Evolutionary conservation across 2,329 filamentous ascomycete genomes (phyloP).

Genomic region (Trichoderma arundinaceum): DNA sequence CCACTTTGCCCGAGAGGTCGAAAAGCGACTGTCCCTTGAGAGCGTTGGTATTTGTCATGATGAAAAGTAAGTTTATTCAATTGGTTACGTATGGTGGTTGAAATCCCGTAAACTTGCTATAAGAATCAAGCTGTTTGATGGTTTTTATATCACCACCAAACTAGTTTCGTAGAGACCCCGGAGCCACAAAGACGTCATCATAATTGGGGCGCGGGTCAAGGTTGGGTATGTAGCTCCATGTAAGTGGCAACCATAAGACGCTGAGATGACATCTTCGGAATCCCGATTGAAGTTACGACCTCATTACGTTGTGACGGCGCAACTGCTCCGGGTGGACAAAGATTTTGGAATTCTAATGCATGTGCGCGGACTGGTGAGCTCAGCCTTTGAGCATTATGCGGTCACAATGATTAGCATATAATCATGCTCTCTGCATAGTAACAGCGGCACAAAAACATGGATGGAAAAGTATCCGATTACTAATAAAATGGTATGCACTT

Average conservation of each 20-base stretch:
- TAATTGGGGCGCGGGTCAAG: not conserved
- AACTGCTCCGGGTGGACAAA: not conserved
- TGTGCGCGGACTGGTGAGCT: too few species aligned
- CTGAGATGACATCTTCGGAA: not conserved
- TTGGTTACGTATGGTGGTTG: too few species aligned
- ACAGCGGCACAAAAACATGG: too few species aligned
- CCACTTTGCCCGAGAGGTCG: conserved; percentile 50
- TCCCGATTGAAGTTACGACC: not conserved
- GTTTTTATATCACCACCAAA: too few species aligned
- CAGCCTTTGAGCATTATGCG: too few species aligned
- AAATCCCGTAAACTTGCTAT: too few species aligned
- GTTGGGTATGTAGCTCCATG: not conserved
- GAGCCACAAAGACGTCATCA: conserved; percentile 3
- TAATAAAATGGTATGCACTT: too few species aligned
- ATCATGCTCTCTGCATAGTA: too few species aligned
- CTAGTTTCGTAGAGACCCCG: not conserved
- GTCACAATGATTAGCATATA: too few species aligned
- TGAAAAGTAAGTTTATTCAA: not conserved
- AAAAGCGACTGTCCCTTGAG: conserved; percentile 47
- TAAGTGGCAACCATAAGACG: conserved; percentile 1
- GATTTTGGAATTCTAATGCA: too few species aligned
- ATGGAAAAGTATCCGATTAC: too few species aligned
- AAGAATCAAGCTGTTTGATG: not conserved
- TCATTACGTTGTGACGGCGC: not conserved
- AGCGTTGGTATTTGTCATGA: conserved; percentile 12